These are phyloP conservation scores for Fusarium irregulare DNA, from an alignment of 2,329 filamentous ascomycete genomes.

Conservation along the genomic window DNA sequence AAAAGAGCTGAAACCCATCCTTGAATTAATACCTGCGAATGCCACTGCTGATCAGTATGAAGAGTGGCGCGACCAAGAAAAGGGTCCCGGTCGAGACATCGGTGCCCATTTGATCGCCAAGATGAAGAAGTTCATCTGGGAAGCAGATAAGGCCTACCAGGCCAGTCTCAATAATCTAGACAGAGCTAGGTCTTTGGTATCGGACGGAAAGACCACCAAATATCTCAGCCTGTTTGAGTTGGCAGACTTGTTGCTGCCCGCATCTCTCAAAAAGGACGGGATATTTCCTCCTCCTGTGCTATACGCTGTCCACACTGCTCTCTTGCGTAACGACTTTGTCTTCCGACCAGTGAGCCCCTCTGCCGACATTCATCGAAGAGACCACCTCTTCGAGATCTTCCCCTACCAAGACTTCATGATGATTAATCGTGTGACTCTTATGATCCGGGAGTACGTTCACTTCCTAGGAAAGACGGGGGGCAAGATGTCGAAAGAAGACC, in stretches of 20 bases:
- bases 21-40: constrained; percentile 47
- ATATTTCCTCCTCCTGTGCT: constrained; percentile 62
- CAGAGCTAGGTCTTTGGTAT: constrained; percentile 56
- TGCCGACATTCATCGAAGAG: constrained; percentile 60
- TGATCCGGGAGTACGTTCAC: constrained; percentile 51
- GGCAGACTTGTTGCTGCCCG: constrained; percentile 57
- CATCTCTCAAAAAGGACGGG: constrained; percentile 49
- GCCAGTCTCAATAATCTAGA: constrained; percentile 61
- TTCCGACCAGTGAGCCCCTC: constrained; percentile 66
- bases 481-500: constrained; percentile 30
- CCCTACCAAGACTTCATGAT: constrained; percentile 47
- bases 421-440: constrained; percentile 48
- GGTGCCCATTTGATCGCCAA: constrained; percentile 58
- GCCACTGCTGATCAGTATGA: constrained; percentile 48
- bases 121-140: constrained; percentile 60
- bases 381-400: constrained; percentile 70
- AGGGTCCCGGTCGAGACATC: constrained; percentile 58
- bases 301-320: constrained; percentile 76
- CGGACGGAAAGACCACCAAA: constrained; percentile 51
- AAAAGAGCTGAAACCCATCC: constrained; percentile 56
- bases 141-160: constrained; percentile 60
- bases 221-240: constrained; percentile 65
- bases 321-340: constrained; percentile 68
- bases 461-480: constrained; percentile 27
- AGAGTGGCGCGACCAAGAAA: constrained; percentile 47